Conservation (phyloP, 352 stramenopile genomes). For the Aphanomyces cochlioides region DNA sequence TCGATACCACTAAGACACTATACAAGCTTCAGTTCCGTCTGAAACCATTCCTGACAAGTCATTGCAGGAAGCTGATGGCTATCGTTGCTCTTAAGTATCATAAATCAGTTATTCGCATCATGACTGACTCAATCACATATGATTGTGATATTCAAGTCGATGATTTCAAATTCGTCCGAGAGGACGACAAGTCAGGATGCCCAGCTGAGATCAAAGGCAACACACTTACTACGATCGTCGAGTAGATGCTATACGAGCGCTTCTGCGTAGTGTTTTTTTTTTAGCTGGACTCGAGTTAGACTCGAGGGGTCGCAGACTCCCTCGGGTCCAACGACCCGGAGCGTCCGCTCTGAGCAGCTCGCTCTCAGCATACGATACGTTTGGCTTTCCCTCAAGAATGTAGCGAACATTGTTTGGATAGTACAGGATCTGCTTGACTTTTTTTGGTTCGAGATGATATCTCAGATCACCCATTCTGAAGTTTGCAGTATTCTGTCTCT, state of each 20-base stretch:
- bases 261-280: too few species aligned
- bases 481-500: not conserved
- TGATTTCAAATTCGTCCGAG: conserved; percentile 5
- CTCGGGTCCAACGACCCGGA: too few species aligned
- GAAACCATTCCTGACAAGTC: conserved; percentile 22
- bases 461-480: not conserved
- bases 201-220: conserved; percentile 13
- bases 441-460: not conserved
- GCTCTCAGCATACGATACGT: not conserved
- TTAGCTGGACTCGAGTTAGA: too few species aligned
- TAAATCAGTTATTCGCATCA: not conserved
- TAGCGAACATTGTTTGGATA: not conserved
- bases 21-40: conserved; percentile 11
- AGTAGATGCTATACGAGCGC: too few species aligned
- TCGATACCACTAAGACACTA: not conserved
- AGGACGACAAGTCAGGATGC: conserved; percentile 1
- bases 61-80: not conserved
- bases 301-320: too few species aligned
- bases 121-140: conserved; percentile 11
- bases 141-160: conserved; percentile 2
- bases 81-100: not conserved
- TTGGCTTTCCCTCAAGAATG: not conserved
- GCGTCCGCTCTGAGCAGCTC: not conserved
- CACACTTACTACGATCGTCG: not conserved
- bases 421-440: too few species aligned